Base-by-base conservation (phyloP, 2,329 filamentous ascomycete genomes). In the Diplodia mutila region DNA sequence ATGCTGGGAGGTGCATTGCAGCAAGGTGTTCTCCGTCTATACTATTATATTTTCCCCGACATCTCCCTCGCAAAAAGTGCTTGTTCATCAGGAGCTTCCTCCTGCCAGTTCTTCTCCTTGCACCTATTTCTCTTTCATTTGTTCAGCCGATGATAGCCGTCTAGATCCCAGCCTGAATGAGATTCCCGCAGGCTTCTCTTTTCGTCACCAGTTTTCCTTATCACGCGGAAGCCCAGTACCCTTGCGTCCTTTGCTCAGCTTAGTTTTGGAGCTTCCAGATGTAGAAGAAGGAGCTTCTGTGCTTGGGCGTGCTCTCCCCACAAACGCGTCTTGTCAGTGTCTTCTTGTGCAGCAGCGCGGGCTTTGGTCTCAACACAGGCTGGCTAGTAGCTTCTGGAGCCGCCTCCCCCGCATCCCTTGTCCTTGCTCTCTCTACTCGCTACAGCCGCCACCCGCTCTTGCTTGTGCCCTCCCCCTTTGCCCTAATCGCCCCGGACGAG, bases 161-260 rank as follows among this genome's bases (percentile, higher is more conserved):
- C 65, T 67, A 67, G 65, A 67, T 59, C 54, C 65, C 52, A 67
- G 65, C 65, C 65, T 67, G 65, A 67, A 67, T 67, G 65, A 67
- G 65, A 67, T 59, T 67, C 53, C 42, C 39, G 65, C 65, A 67
- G 65, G 65, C 65, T 59, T 59, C 25, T 66, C 29, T 46, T 61
- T 63, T 27, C 51, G 27, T 63, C 29, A n/a, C 59, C 29, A 48
- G 23, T 37, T 63, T 49, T 14, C 29, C 59, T 51, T 63, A 51
- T 51, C 59, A 51, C 39, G 46, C 59, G 29, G 34, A 61, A 42
- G 29, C 55, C 55, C 55, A 59, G 57, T 61, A 61, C 27, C 42
- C 34, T 42, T 61, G 42, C 29, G 49, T 61, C 34, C 37, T 7
- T 59, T 59, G 29, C 53, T n/a, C 52, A 54, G 52, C 25, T 55